Conservation (phyloP, 495 filamentous ascomycete species). For the Rostrohypoxylon terebratum region DNA sequence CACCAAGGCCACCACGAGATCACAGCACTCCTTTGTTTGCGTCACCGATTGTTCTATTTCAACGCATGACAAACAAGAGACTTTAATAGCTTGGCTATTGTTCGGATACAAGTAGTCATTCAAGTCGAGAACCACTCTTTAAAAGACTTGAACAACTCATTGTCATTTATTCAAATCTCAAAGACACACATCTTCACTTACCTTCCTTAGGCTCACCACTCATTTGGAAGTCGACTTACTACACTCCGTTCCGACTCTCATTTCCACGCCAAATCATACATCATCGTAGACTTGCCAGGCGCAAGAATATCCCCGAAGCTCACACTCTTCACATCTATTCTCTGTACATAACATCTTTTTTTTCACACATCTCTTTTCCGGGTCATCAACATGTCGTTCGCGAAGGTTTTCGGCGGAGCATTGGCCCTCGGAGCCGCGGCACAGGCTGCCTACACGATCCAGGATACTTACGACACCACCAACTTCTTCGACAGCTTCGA, state of each 20-base stretch:
- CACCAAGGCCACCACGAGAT: neutral
- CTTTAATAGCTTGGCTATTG: slow-evolving; percentile 30
- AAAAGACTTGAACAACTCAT: slow-evolving; percentile 17
- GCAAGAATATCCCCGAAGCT: slow-evolving; percentile 30
- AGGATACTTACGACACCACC: slow-evolving; percentile 58
- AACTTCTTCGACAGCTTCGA: slow-evolving; percentile 70
- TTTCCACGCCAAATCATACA: neutral
- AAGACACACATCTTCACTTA: slow-evolving; percentile 2
- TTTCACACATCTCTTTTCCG: neutral
- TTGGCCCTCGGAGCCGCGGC: slow-evolving; percentile 46
- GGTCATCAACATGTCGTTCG: slow-evolving; percentile 36
- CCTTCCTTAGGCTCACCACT: neutral
- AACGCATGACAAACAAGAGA: slow-evolving; percentile 28
- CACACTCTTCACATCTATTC: slow-evolving; percentile 12
- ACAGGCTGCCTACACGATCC: slow-evolving; percentile 56
- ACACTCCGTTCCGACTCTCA: slow-evolving; percentile 8
- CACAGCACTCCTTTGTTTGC: slow-evolving; percentile 20
- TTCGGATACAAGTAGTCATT: slow-evolving; percentile 13
- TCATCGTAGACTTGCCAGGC: slow-evolving; percentile 42
- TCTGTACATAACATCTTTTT: slow-evolving; percentile 14
- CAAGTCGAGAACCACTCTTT: slow-evolving; percentile 20
- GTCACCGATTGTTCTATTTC: slow-evolving; percentile 28
- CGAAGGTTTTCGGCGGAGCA: slow-evolving; percentile 31
- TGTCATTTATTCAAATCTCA: slow-evolving; percentile 36
- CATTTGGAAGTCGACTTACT: slow-evolving; percentile 1